These are phyloP conservation scores for Funneliformis mosseae DNA, from an alignment of 192 early-diverging fungal genomes.

Conservation along the genomic window DNA sequence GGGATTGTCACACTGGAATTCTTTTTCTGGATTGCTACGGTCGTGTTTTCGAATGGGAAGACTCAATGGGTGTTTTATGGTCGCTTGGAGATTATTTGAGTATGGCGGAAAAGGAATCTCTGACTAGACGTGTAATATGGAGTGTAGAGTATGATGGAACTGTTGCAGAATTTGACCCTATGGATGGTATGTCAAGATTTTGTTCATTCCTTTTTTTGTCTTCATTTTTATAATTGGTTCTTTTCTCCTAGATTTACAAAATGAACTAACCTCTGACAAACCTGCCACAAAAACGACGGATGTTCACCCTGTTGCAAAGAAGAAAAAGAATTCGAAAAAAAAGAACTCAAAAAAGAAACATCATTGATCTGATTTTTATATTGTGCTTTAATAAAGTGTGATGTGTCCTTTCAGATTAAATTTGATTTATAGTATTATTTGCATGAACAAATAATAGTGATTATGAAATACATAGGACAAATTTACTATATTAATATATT, in stretches of 20 bases:
- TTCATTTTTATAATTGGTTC: slow-evolving; percentile 20
- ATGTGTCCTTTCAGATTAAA: neutral
- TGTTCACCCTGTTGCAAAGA: slow-evolving; percentile 26
- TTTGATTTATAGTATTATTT: slow-evolving; percentile 19
- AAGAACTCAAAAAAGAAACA: slow-evolving; percentile 34
- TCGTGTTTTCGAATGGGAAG: slow-evolving; percentile 8
- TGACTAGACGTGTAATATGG: neutral
- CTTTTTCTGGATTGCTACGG: slow-evolving; percentile 28
- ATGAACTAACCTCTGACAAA: slow-evolving; percentile 20
- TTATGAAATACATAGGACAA: slow-evolving; percentile 8
- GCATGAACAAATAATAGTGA: slow-evolving; percentile 4
- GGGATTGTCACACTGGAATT: neutral
- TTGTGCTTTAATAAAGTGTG: neutral
- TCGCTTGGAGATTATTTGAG: slow-evolving; percentile 2
- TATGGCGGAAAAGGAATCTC: neutral
- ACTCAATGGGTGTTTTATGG: slow-evolving; percentile 16
- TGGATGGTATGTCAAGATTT: slow-evolving; percentile 12
- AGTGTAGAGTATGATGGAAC: slow-evolving; percentile 3
- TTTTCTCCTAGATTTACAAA: slow-evolving; percentile 20
- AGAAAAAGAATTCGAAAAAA: slow-evolving; percentile 34
- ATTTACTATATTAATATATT: slow-evolving; percentile 6
- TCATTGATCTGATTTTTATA: slow-evolving; percentile 23
- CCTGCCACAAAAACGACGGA: slow-evolving; percentile 14
- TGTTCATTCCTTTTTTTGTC: slow-evolving; percentile 25
- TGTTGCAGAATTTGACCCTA: neutral